phyloP scores from a whole-genome alignment of 495 filamentous ascomycete species.

The Viridothelium virens region DNA sequence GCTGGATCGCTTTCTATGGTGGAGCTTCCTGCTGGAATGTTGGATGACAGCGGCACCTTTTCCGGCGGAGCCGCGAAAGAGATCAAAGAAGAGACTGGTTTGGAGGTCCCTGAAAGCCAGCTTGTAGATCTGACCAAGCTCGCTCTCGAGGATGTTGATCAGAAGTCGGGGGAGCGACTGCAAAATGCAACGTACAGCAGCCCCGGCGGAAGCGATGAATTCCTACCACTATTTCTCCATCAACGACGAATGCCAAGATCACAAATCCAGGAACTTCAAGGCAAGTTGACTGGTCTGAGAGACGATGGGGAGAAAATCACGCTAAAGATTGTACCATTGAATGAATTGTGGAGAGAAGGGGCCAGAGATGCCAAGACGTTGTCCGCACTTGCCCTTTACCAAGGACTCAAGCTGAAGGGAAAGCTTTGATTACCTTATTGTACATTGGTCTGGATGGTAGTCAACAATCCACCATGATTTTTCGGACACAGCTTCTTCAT shows the following conservation, averaged over 20 bases:
- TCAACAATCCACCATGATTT: slow-evolving; percentile 19
- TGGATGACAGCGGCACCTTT: slow-evolving; percentile 71
- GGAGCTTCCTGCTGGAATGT: slow-evolving; percentile 85
- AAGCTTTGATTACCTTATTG: slow-evolving; percentile 41
- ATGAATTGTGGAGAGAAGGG: slow-evolving; percentile 69
- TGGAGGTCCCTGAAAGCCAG: slow-evolving; percentile 44
- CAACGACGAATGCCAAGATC: slow-evolving; percentile 57
- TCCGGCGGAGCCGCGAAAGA: slow-evolving; percentile 71
- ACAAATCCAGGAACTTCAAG: slow-evolving; percentile 61
- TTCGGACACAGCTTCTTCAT: not conserved
- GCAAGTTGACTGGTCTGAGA: slow-evolving; percentile 68
- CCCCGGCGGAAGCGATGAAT: slow-evolving; percentile 77
- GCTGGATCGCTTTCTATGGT: slow-evolving; percentile 67
- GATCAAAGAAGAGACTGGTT: slow-evolving; percentile 64
- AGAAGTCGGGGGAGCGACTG: slow-evolving; percentile 42
- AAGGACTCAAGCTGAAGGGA: slow-evolving; percentile 58
- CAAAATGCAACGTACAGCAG: slow-evolving; percentile 65
- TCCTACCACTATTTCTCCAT: slow-evolving; percentile 68
- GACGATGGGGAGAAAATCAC: slow-evolving; percentile 78
- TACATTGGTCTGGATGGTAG: slow-evolving; percentile 27
- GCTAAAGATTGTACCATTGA: slow-evolving; percentile 61
- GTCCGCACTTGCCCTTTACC: slow-evolving; percentile 68
- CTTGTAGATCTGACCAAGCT: slow-evolving; percentile 64
- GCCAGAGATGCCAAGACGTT: slow-evolving; percentile 72
- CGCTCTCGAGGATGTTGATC: slow-evolving; percentile 35